Evolutionary conservation across 2,329 filamentous ascomycete genomes (phyloP).

Genomic region (Fusarium duplospermum): DNA sequence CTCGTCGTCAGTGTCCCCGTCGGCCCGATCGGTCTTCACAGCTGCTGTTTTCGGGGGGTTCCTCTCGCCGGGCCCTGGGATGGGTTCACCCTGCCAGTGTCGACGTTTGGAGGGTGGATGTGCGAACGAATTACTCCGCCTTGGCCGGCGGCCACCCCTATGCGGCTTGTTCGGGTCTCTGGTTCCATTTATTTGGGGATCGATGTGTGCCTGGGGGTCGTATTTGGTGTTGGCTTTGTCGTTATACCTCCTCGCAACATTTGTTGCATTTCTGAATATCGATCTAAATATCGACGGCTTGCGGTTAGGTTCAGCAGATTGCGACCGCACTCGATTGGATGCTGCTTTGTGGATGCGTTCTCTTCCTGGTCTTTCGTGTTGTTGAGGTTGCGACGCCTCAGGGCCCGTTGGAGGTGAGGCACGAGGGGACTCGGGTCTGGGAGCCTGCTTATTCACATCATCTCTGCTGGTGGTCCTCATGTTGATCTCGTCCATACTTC

Average conservation of each 20-base stretch:
- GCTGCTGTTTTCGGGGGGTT: not conserved
- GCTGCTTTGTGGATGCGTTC: not conserved
- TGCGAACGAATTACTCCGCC: not conserved
- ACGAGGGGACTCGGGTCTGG: not conserved
- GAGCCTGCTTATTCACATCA: not conserved
- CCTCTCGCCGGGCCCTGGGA: not conserved
- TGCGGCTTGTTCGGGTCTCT: not conserved
- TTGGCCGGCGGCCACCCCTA: not conserved
- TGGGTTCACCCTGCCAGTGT: not conserved
- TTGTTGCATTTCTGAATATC: not conserved
- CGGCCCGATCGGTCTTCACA: not conserved
- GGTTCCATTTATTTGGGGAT: not conserved
- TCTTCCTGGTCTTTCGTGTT: not conserved
- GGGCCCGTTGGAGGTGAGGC: not conserved
- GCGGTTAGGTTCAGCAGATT: not conserved
- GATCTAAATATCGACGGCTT: not conserved
- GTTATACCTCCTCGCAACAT: not conserved
- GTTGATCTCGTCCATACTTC: not conserved
- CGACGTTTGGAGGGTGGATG: not conserved
- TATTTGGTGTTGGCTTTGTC: not conserved
- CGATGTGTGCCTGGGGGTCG: not conserved
- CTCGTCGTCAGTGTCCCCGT: not conserved
- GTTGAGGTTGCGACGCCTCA: not conserved
- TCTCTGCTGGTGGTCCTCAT: not conserved
- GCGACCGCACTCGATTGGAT: not conserved